Evolutionary conservation across 2,329 filamentous ascomycete species (phyloP), one percentile per base, ranked within the genome.

Genomic region (Ceratocystis destructans): DNA sequence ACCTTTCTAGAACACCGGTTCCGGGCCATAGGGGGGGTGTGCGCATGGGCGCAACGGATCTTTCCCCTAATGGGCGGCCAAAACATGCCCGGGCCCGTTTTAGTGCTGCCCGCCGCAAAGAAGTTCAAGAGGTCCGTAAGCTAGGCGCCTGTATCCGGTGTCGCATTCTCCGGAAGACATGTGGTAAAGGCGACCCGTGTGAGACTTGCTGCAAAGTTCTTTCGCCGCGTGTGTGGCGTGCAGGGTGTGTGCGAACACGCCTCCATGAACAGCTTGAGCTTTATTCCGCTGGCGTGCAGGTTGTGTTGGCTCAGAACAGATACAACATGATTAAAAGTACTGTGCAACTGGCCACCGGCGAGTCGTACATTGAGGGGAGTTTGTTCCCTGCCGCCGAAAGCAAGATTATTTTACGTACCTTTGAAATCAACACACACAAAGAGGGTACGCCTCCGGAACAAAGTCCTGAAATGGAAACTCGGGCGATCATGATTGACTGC

Each of bases 101-200:
- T 69, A 82, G 80, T 22, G 77, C 82, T 4, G 76, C 76, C 1
- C 78, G 85, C n/a, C 78, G 85, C 25, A 85, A 83, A 71, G 82
- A 87, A 71, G 84, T 87, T 1, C 83, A 86, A 69, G 82, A 84
- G 69, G 82, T 87, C 25, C 81, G 85, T 28, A 84, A 84, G 70
- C 80, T 84, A 45, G 85, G 85, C 5, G 84, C 85, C 12, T 87
- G 85, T 70, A 85, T 87, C 64, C 78, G 85, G 57, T 87, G 85
- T 71, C 79, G 84, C 46, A 86, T 87, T 69, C 74, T 87, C 45
- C 80, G 84, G 67, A 87, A 87, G 74, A 85, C 83, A 1, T 87
- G 85, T 71, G 84, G 83, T n/a, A 81, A 79, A 67, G 84, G 83
- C 41, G 82, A 79, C 5, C 84, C 84, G 0, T 87, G 85, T 70